A percentile compares a stretch with the other conserved stretches of the same genome.
Conservation (phyloP, 345 rosid species). For the Syzygium aromaticum region DNA sequence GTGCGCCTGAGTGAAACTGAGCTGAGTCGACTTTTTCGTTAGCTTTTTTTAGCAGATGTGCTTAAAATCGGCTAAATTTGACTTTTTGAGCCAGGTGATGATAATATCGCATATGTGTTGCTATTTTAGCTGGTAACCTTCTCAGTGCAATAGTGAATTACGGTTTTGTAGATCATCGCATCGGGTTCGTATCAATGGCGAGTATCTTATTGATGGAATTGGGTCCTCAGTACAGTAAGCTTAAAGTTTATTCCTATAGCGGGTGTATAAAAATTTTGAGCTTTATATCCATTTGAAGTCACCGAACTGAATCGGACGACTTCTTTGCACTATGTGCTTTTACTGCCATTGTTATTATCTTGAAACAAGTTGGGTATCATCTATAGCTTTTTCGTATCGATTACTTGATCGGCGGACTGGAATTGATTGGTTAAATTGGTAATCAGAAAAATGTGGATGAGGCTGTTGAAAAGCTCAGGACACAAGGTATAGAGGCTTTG, state of each 20-base stretch:
- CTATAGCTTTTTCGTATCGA: background rate
- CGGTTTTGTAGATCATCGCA: background rate
- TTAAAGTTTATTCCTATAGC: background rate
- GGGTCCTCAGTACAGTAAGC: background rate
- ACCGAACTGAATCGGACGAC: background rate
- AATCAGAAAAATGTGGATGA: conserved; percentile 74
- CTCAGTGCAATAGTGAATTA: background rate
- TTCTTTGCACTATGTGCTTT: background rate
- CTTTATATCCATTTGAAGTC: background rate
- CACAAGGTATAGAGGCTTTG: conserved; percentile 53
- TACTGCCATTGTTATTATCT: background rate
- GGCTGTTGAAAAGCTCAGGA: conserved; percentile 63
- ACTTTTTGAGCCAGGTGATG: background rate
- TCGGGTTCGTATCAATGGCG: background rate
- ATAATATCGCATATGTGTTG: background rate
- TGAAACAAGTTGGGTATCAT: background rate
- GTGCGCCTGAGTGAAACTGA: background rate
- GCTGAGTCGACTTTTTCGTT: background rate
- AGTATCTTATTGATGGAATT: background rate
- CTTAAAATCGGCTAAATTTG: background rate
- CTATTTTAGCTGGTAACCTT: background rate
- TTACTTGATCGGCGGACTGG: background rate
- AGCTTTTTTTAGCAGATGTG: background rate
- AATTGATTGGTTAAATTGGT: background rate
- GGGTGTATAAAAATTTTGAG: background rate